Percentiles rank a stretch among this genome's conserved stretches.
Conservation (phyloP, 306 rosid species). For the Potentilla sterilis region DNA sequence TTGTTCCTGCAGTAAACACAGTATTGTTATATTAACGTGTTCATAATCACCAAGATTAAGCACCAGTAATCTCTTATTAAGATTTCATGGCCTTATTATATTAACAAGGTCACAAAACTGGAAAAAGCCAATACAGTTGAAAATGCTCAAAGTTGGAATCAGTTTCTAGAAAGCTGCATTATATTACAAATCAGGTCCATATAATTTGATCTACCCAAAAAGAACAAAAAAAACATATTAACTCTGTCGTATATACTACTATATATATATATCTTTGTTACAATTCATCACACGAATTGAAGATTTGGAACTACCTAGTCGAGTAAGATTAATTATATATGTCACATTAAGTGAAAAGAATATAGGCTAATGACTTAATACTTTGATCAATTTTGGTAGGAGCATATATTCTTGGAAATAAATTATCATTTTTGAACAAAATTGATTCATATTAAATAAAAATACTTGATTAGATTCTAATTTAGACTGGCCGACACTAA, state of each 20-base stretch:
- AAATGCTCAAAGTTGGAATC: too few relatives aligned
- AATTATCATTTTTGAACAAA: background rate
- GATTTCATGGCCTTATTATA: background rate
- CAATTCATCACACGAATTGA: too few relatives aligned
- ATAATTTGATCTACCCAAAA: too few relatives aligned
- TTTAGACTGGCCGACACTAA: background rate
- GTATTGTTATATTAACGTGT: background rate
- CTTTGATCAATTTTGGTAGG: background rate
- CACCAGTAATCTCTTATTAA: background rate
- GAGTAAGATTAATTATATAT: too few relatives aligned
- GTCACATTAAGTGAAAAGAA: too few relatives aligned
- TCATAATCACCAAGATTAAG: background rate
- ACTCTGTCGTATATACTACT: too few relatives aligned
- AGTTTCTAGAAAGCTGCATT: too few relatives aligned
- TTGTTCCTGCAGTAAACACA: slow-evolving; percentile 42
- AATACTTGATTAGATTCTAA: background rate
- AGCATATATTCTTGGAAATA: background rate
- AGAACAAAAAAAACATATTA: too few relatives aligned
- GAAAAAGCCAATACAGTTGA: too few relatives aligned
- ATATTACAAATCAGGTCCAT: too few relatives aligned
- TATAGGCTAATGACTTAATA: background rate
- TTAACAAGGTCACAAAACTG: background rate
- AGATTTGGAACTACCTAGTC: too few relatives aligned
- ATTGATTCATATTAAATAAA: background rate
- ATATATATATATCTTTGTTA: too few relatives aligned